Evolutionary conservation across 169 alveolate species (phyloP).

Genomic region (Amoebophrya sp.): DNA sequence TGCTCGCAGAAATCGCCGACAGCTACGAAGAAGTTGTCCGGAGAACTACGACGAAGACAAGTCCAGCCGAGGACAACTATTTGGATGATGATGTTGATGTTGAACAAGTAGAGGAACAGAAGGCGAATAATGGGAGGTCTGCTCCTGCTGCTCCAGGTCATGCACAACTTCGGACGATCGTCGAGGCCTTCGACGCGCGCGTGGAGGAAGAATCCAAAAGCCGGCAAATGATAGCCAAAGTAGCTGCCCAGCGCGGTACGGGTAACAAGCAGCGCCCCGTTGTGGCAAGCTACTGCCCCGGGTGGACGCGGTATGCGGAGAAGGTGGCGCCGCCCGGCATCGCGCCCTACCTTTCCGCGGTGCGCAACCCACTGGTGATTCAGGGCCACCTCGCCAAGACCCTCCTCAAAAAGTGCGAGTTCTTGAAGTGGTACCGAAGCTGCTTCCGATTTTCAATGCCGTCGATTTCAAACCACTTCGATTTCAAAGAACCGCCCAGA

Average conservation of each 20-base stretch:
- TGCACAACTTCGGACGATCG: no score
- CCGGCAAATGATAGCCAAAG: neutral
- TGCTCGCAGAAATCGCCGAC: neutral
- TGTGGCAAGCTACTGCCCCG: neutral
- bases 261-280: neutral
- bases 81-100: neutral
- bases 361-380: neutral
- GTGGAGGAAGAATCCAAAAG: neutral
- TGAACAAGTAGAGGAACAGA: neutral
- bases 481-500: neutral
- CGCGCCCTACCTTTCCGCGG: neutral
- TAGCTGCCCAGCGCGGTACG: neutral
- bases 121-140: no score
- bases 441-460: no score
- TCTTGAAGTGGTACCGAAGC: neutral
- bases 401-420: neutral
- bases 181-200: no score
- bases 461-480: neutral
- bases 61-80: neutral
- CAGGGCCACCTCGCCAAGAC: neutral
- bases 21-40: neutral
- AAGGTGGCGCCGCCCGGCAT: neutral
- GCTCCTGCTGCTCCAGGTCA: no score
- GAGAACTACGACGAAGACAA: neutral
- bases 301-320: neutral